These are phyloP conservation scores for Tricholoma hemisulphureum DNA, from an alignment of 768 basidiomycete species.

Conservation along the genomic window DNA sequence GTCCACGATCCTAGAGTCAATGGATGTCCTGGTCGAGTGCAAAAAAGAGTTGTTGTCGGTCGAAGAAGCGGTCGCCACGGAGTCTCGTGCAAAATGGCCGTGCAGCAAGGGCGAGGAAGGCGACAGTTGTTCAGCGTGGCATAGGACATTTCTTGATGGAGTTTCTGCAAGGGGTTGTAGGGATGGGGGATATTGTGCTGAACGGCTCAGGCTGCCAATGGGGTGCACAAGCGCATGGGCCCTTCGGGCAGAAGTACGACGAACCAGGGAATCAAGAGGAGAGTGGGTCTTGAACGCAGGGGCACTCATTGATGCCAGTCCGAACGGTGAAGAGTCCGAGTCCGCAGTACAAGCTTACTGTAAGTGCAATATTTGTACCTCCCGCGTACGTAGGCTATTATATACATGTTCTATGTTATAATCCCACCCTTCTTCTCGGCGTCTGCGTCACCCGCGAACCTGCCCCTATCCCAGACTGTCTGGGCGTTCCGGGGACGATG, in stretches of 20 bases:
- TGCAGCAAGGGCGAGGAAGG: conserved; percentile 47
- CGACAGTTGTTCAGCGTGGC: conserved; percentile 11
- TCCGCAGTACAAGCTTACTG: no score
- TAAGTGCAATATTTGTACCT: no score
- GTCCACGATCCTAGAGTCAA: conserved; percentile 29
- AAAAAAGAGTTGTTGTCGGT: conserved; percentile 38
- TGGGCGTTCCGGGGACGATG: conserved; percentile 78
- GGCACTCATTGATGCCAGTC: conserved; percentile 10
- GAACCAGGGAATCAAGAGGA: conserved; percentile 58
- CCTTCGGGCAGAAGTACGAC: conserved; percentile 50
- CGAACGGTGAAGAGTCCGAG: no score
- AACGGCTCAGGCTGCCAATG: no score
- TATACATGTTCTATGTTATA: conserved; percentile 37
- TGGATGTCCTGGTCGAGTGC: conserved; percentile 22
- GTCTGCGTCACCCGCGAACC: conserved; percentile 68
- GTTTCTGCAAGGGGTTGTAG: conserved; percentile 7
- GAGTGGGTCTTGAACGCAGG: conserved; percentile 36
- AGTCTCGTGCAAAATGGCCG: conserved; percentile 43
- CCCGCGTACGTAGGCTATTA: no score
- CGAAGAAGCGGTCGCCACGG: conserved; percentile 40
- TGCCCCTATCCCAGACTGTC: conserved; percentile 65
- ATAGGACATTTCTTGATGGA: background rate
- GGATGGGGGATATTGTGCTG: conserved; percentile 4
- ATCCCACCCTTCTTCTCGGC: conserved; percentile 69
- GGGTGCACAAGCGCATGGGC: conserved; percentile 12